Evolutionary conservation across 352 stramenopile species (phyloP), one percentile per base, ranked within the genome.

Genomic region (Globisporangium paddicum): DNA sequence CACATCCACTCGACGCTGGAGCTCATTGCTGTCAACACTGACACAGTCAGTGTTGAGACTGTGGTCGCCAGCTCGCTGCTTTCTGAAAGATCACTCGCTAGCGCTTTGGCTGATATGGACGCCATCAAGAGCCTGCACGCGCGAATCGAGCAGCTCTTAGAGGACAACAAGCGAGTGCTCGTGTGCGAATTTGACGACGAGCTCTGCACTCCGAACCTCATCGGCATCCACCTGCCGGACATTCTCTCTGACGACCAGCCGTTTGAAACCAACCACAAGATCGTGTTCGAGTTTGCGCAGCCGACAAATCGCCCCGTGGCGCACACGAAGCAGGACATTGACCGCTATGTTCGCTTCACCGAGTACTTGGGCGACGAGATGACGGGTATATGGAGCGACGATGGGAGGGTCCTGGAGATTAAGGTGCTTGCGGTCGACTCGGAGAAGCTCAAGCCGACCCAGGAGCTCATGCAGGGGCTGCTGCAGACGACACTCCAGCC

Each of bases 311-410:
- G 58, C 10, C 80, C 81, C 21, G 45, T 46, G 19, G 69, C 60
- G 2, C 32, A 16, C 5, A 67, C 68, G 0, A 77, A 72, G 16
- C 28, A 68, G 6, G 62, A 71, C 2, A 72, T 93, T n/a, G 64
- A 72, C 34, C 32, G 30, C 1, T 75, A 86, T 48, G 66, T 93
- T 3, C 30, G 18, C 13, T 87, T 93, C 54, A 66, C 73, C 8
- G 64, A 71, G 35, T 87, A 90, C 58, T 54, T 93, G 59, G 83
- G 80, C 40, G 70, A 86, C 21, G 64, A 73, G 13, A 26, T 87
- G 4, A 42, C 56, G 35, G 75, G 75, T 1, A 30, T 30, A 14
- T 87, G 79, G 75, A 64, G 59, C 11, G 60, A 49, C 1, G 53
- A 90, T 45, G 72, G 68, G 18, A 68, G 61, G 18, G 63, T 77